Conservation (phyloP, 164 flowering plant species). For the Vitis cinerea region DNA sequence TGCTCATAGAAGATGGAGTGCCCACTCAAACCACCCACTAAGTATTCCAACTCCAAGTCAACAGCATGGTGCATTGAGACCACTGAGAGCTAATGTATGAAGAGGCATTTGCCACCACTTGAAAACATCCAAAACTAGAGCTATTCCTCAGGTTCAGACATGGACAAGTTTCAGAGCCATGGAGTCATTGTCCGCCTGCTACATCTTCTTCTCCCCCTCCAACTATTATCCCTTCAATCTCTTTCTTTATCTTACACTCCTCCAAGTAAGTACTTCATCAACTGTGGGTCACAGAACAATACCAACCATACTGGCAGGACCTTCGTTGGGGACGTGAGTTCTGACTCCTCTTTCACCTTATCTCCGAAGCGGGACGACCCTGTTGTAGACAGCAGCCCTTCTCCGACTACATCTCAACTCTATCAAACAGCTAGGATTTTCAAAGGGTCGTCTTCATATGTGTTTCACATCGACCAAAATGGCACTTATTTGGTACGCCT, state of each 20-base stretch:
- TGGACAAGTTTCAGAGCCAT: conserved; percentile 3
- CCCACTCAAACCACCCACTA: too few species aligned
- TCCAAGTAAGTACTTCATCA: conserved; percentile 13
- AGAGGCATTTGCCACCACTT: too few species aligned
- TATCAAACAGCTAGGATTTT: conserved; percentile 13
- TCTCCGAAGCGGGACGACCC: background rate
- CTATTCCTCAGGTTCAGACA: background rate
- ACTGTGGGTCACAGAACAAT: conserved; percentile 13
- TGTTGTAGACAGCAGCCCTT: background rate
- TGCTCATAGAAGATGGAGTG: too few species aligned
- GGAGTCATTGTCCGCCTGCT: background rate
- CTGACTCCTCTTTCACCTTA: background rate
- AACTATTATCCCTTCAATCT: background rate
- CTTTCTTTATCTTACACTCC: background rate
- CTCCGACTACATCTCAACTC: background rate
- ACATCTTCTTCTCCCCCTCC: background rate
- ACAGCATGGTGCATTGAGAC: too few species aligned
- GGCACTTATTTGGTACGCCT: conserved; percentile 17
- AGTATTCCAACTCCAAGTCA: too few species aligned
- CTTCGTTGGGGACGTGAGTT: conserved; percentile 9
- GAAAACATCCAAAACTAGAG: too few species aligned
- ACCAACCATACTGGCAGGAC: background rate
- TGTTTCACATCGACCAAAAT: background rate
- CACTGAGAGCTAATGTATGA: too few species aligned
- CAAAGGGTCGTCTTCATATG: background rate